Evolutionary conservation across 1,284 basidiomycete genomes (phyloP).

Genomic region (Trametes sp.): DNA sequence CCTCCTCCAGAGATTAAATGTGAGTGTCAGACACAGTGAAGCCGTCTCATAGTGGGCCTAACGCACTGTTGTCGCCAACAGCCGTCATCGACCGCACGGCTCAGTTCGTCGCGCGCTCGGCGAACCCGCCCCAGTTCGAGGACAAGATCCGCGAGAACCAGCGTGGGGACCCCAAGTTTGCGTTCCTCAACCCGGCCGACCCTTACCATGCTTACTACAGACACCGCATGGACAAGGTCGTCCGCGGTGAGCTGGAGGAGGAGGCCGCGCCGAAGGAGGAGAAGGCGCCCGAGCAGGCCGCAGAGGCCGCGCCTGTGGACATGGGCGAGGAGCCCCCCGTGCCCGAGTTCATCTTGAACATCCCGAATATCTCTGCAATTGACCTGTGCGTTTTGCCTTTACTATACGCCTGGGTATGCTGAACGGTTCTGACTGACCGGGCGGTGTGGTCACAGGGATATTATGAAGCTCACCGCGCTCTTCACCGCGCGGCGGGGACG

Average conservation of each 20-base stretch:
- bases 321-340: conserved; percentile 83
- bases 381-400: conserved; percentile 83
- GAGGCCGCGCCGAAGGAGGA: conserved; percentile 57
- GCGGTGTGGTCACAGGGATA: conserved; percentile 64
- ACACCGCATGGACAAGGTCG: conserved; percentile 83
- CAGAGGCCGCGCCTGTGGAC: conserved; percentile 51
- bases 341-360: conserved; percentile 87
- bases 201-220: conserved; percentile 98
- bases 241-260: conserved; percentile 78
- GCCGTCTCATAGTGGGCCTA: too few species aligned
- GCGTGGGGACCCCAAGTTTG: conserved; percentile 95
- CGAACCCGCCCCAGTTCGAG: conserved; percentile 90
- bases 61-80: conserved; percentile 39
- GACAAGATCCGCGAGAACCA: conserved; percentile 96
- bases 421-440: conserved; percentile 25
- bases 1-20: conserved; percentile 94
- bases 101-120: conserved; percentile 89
- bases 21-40: conserved; percentile 45
- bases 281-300: conserved; percentile 47
- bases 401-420: conserved; percentile 3
- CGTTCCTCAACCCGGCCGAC: conserved; percentile 93
- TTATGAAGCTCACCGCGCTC: conserved; percentile 93
- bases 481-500: conserved; percentile 95
- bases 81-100: conserved; percentile 98
- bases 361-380: conserved; percentile 89